These are phyloP conservation scores for Phellopilus nigrolimitatus DNA, from an alignment of 1,284 basidiomycete species.

Conservation along the genomic window DNA sequence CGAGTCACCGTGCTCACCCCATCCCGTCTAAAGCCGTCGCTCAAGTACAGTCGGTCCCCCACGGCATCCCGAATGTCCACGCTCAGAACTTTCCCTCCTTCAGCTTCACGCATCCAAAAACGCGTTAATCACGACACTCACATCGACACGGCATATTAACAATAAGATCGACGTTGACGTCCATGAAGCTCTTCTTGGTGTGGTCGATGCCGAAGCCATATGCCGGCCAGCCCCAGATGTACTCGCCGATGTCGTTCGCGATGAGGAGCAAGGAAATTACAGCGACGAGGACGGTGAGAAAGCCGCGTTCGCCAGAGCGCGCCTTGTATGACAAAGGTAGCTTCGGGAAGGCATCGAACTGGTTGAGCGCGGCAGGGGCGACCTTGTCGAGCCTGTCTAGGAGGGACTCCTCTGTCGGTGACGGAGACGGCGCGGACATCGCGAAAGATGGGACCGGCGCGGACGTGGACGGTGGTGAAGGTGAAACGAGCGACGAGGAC, in stretches of 20 bases:
- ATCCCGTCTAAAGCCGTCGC: slow-evolving; percentile 80
- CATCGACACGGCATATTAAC: slow-evolving; percentile 91
- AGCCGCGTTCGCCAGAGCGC: slow-evolving; percentile 81
- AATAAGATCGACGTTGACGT: slow-evolving; percentile 85
- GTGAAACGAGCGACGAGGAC: slow-evolving; percentile 5
- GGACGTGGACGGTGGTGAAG: not conserved
- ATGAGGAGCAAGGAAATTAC: slow-evolving; percentile 70
- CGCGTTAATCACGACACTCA: slow-evolving; percentile 39
- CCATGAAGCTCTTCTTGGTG: slow-evolving; percentile 57
- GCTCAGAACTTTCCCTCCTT: slow-evolving; percentile 57
- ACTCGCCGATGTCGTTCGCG: slow-evolving; percentile 87
- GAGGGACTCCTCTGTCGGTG: slow-evolving; percentile 33
- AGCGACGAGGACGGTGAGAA: slow-evolving; percentile 79
- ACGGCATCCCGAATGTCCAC: slow-evolving; percentile 91
- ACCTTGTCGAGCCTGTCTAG: slow-evolving; percentile 54
- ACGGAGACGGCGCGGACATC: slow-evolving; percentile 32
- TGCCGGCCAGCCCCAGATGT: slow-evolving; percentile 87
- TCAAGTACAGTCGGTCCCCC: slow-evolving; percentile 87
- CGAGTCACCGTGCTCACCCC: slow-evolving; percentile 46
- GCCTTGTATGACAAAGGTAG: slow-evolving; percentile 84
- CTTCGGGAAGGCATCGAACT: slow-evolving; percentile 87
- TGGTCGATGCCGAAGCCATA: slow-evolving; percentile 82
- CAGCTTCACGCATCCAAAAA: slow-evolving; percentile 17
- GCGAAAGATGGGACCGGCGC: slow-evolving; percentile 23
- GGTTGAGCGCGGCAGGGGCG: slow-evolving; percentile 44